Base-by-base conservation (phyloP, 2,329 filamentous ascomycete species). In the Ceratocystis alfenasii region DNA sequence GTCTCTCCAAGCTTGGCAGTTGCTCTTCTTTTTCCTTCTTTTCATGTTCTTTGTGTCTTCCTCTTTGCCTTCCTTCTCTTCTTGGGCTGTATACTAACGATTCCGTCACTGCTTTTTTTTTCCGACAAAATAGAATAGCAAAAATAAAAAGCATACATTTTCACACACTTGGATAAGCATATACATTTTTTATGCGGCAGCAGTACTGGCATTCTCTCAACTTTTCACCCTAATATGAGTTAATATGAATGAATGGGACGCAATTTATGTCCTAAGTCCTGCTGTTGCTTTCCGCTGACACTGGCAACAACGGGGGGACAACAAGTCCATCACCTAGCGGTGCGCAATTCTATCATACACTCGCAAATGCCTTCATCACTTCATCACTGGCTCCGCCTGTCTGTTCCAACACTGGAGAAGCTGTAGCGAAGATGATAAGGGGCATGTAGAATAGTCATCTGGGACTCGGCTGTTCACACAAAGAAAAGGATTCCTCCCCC, bases 21-120 rank as follows among this genome's bases (percentile, higher is more conserved):
- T 22, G 36, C 59, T 25, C 59, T 62, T 44, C 41, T 44, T 62
- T 45, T 62, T 62, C n/a, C 59, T 62, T 62, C 41, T 62, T 62
- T 44, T 0, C 0, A 22, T 62, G 33, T 62, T 62, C 41, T 62
- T 44, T 45, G 17, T 62, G 20, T 36, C 41, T 62, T 62, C 41
- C 59, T 62, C 41, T 62, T 41, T 12, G 7, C 25, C 41, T 44
- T 45, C 30, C 41, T 22, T 44, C 44, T 20, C 41, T 33, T 62
- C 36, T 61, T 44, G 17, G n/a, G 22, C 50, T 25, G 5, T 33
- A 5, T 28, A 6, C 53, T 57, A 17, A 6, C 22, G 2, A 20
- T 12, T 12, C 22, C 15, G 20, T 25, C 12, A 17, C 25, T 6
- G 7, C 3, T 6, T 17, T 25, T 50, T 20, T 50, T 10, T 50